These are phyloP conservation scores for Fusarium veterinarium DNA, from an alignment of 2,329 filamentous ascomycete species.

Conservation along the genomic window DNA sequence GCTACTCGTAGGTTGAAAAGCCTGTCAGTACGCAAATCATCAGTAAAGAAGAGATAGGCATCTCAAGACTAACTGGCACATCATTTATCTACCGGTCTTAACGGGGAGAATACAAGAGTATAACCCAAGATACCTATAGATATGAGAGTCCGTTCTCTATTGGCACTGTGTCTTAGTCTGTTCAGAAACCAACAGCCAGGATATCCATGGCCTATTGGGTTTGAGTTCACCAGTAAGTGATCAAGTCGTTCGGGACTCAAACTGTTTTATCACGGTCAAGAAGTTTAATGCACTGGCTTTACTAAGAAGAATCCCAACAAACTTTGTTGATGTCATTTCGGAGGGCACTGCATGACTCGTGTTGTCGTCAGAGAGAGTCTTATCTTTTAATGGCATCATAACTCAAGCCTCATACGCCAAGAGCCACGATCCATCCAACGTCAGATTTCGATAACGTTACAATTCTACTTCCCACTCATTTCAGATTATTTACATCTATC, in stretches of 20 bases:
- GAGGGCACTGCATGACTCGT: not conserved
- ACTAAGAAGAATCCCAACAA: not conserved
- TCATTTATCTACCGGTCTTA: no score
- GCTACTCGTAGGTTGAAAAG: no score
- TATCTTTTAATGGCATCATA: not conserved
- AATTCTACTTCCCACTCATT: not conserved
- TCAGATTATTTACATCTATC: no score
- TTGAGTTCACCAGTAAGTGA: not conserved
- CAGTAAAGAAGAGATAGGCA: no score
- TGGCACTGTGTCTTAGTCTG: fast-evolving
- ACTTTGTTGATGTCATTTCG: not conserved
- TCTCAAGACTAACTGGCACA: no score
- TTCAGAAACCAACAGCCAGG: fast-evolving
- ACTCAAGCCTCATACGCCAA: not conserved
- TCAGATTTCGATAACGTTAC: not conserved
- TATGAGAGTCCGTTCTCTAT: fast-evolving
- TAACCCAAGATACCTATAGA: not conserved
- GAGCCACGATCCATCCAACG: not conserved
- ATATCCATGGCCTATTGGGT: fast-evolving
- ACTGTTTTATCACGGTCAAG: no score
- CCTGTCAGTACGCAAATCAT: no score
- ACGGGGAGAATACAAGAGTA: no score
- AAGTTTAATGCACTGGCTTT: not conserved
- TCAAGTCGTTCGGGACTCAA: not conserved
- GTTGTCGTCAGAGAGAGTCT: not conserved